Evolutionary conservation across 768 basidiomycete species (phyloP), one percentile per base, ranked within the genome.

Genomic region (Suillus subalutaceus): DNA sequence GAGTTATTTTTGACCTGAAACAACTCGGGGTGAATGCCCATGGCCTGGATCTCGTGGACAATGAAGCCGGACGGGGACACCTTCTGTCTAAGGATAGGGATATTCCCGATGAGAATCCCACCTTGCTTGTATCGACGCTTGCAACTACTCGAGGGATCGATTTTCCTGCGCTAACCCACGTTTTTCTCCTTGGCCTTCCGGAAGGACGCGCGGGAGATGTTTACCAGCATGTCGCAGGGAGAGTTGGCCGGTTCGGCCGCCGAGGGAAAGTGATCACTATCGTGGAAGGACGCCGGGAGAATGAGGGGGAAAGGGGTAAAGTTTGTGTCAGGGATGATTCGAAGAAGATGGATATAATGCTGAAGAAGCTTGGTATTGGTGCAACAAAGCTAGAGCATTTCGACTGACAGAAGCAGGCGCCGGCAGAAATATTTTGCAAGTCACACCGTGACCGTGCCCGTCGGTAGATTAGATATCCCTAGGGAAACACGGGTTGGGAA

Each of bases 71-170:
- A 37, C 79, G 82, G 35, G 72, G 72, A 3, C 80, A 86, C 67
- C 75, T 86, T 32, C 70, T 85, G 37, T 73, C 76, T 8, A 79
- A 79, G 63, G 77, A 58, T 59, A 63, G 72, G 8, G 76, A 66
- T 37, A 69, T 55, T 52, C 67, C 74, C 40, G 75, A 81, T 44
- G 85, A 84, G 70, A 83, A 85, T 71, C 89, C 91, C 30, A 85
- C 77, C 30, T 73, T 93, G 71, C 80, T 94, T 40, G 89, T 94
- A 48, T 83, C 85, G 16, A 92, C 91, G 1, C 78, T 86, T 30
- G 89, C 90, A 20, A 88, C 88, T 23, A 86, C 85, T 43, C 87
- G 92, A 58, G 92, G 92, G 35, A 76, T 94, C 59, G 91, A 94
- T 78, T 75, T 93, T 62, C 88, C 88, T 12, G 83, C 82, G 67